Conservation (phyloP, 441 rosid species). For the Croton laevigatus region DNA sequence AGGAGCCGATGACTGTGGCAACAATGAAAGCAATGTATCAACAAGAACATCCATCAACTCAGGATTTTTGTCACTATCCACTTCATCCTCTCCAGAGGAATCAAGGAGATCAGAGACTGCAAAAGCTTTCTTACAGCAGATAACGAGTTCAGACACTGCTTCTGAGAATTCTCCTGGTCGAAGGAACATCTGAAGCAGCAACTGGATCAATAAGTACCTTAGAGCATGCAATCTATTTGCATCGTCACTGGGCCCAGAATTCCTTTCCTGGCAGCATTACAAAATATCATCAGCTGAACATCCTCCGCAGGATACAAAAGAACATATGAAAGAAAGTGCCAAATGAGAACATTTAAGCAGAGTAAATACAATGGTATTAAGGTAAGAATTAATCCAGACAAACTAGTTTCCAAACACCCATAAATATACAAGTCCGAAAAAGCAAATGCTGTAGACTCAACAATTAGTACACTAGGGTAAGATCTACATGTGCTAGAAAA, state of each 20-base stretch:
- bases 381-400: background rate
- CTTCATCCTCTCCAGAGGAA: constrained; percentile 62
- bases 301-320: background rate
- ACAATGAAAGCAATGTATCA: constrained; percentile 80
- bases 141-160: constrained; percentile 69
- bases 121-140: constrained; percentile 83
- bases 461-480: background rate
- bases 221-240: constrained; percentile 59
- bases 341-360: background rate
- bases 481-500: background rate
- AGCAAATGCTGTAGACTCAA: background rate
- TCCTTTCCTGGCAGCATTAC: constrained; percentile 62
- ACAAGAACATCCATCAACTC: constrained; percentile 87
- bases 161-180: constrained; percentile 80
- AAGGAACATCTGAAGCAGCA: constrained; percentile 83
- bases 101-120: constrained; percentile 48
- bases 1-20: constrained; percentile 91
- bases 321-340: background rate
- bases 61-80: constrained; percentile 50
- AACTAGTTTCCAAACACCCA: background rate
- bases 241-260: constrained; percentile 36
- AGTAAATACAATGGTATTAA: background rate
- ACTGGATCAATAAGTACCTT: constrained; percentile 76
- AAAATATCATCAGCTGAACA: constrained; percentile 14
- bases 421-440: background rate